Evolutionary conservation across 1,139 yeast species (phyloP).

Genomic region (Entelexis sorbosivorans): DNA sequence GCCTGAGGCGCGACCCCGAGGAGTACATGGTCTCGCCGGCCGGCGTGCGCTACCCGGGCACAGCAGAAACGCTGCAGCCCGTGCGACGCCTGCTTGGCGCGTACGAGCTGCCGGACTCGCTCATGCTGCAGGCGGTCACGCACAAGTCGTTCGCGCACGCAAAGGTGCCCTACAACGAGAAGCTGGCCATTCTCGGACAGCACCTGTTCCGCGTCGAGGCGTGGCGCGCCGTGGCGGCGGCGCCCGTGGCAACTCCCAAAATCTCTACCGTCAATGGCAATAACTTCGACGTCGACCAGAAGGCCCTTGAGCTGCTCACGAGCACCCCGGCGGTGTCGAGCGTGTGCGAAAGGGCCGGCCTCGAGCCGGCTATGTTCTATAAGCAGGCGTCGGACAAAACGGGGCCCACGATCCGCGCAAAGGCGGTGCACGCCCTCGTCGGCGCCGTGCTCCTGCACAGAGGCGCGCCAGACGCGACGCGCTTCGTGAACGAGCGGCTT

Average conservation of each 20-base stretch:
- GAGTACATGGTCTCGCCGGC: conserved; percentile 45
- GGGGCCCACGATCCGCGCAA: conserved; percentile 45
- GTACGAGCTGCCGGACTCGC: conserved; percentile 32
- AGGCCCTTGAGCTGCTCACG: conserved; percentile 28
- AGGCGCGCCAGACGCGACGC: conserved; percentile 39
- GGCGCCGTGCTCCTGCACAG: conserved; percentile 69
- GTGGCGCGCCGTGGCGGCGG: conserved; percentile 41
- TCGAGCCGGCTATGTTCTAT: conserved; percentile 55
- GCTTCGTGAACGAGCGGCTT: conserved; percentile 29
- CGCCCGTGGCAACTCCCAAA: conserved; percentile 29
- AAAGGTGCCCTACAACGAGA: conserved; percentile 75
- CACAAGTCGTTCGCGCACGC: conserved; percentile 95
- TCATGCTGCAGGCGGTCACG: conserved; percentile 68
- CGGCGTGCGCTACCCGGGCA: conserved; percentile 51
- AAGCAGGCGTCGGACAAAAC: conserved; percentile 36
- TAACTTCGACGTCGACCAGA: conserved; percentile 42
- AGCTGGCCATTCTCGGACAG: conserved; percentile 65
- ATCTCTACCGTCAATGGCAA: conserved; percentile 39
- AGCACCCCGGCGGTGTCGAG: conserved; percentile 34
- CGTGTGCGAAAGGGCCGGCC: conserved; percentile 31
- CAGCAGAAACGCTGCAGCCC: conserved; percentile 39
- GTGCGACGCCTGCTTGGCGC: conserved; percentile 45
- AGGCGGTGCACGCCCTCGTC: conserved; percentile 60
- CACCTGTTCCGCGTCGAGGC: conserved; percentile 55
- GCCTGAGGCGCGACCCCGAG: conserved; percentile 65